Evolutionary conservation across 192 early-diverging fungal species (phyloP), one percentile per base, ranked within the genome.

Genomic region (Coemansia sp.): DNA sequence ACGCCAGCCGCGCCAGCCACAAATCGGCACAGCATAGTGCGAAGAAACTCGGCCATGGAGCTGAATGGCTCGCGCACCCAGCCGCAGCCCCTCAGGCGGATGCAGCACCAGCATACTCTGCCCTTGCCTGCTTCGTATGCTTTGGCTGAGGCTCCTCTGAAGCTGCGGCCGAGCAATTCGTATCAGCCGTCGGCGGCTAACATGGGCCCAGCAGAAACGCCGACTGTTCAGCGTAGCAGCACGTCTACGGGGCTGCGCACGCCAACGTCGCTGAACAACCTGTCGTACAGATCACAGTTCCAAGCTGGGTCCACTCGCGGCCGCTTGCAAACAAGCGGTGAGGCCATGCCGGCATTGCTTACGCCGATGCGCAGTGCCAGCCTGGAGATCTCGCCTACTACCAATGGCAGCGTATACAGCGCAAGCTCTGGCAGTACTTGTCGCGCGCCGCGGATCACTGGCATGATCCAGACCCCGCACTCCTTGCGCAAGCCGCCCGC

Each of bases 291-390:
- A 10, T 14, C 47, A 12, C 47, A 51, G 27, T 4, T 51, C 3
- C 47, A 29, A 25, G 15, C 11, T 14, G 47, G 22, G 2, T 51
- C 47, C 10, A 51, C 47, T 51, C 47, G 47, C 11, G 47, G 47
- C n/a, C 47, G 47, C 24, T 12, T 51, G 15, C 47, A 51, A 25
- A 27, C 24, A 24, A 15, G 15, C 19, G 53, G 71, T 2, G 65
- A 67, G 24, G 46, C 63, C 10, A 64, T 66, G 27, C 71, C 71
- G 25, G 54, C 64, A 10, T 35, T 59, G 25, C 61, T 74, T 39
- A 60, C 65, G 3, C 72, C 72, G 0, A 66, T 74, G 29, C 65
- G 64, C 29, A 57, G 58, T 8, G 43, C 59, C 19, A 67, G 37
- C 35, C 31, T 45, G 17, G 70, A 71, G 27, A 54, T 70, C 6